Evolutionary conservation across 352 stramenopile genomes (phyloP).

Genomic region (Pythium dissimile): DNA sequence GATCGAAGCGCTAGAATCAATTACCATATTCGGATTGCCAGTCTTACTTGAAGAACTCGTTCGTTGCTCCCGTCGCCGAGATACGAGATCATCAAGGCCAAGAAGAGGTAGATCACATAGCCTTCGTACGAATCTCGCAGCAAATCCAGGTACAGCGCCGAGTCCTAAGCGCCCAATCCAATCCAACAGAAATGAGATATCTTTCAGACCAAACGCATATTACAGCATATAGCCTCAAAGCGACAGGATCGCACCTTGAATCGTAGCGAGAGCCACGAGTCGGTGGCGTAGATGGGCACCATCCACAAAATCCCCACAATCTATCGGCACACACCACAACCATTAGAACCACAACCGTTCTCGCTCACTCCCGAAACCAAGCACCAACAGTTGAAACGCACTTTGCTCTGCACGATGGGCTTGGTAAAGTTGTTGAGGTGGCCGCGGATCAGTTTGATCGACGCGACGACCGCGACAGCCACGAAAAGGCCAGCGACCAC

Average conservation of each 20-base stretch:
- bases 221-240: not conserved
- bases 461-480: constrained; percentile 82
- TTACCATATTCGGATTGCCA: constrained; percentile 9
- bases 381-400: constrained; percentile 36
- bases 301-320: constrained; percentile 98
- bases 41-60: constrained; percentile 49
- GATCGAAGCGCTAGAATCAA: not conserved
- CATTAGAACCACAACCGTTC: not conserved
- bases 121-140: constrained; percentile 97
- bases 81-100: constrained; percentile 95
- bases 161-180: constrained; percentile 44
- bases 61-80: constrained; percentile 91
- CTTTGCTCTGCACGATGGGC: constrained; percentile 94
- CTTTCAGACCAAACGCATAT: no score
- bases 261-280: constrained; percentile 96
- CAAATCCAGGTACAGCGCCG: constrained; percentile 90
- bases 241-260: constrained; percentile 77
- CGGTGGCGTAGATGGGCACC: constrained; percentile 97
- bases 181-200: not conserved
- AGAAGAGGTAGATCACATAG: constrained; percentile 98
- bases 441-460: constrained; percentile 87
- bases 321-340: constrained; percentile 42
- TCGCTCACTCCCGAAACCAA: not conserved
- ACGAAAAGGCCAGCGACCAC: constrained; percentile 90
- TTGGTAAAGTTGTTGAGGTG: constrained; percentile 92